Percentiles rank a stretch among this genome's conserved stretches.
Evolutionary conservation across 306 rosid species (phyloP).

Genomic region (Mimosa bimucronata): DNA sequence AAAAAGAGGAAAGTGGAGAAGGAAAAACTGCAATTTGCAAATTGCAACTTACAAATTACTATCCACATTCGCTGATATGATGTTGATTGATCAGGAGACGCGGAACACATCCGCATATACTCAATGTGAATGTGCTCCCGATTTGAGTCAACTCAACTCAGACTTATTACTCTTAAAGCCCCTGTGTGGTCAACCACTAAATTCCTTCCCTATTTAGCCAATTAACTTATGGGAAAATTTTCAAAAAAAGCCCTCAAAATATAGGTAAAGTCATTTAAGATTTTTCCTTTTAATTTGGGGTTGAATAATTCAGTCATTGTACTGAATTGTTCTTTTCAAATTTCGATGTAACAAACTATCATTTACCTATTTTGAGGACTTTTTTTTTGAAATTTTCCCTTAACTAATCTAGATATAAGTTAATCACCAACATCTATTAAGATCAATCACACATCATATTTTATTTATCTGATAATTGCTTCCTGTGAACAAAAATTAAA

Average conservation of each 20-base stretch:
- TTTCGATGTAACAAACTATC: too few relatives aligned
- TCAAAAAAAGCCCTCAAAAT: too few relatives aligned
- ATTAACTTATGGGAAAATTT: too few relatives aligned
- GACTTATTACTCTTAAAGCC: conserved; percentile 29
- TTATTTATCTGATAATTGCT: neutral
- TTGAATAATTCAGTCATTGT: too few relatives aligned
- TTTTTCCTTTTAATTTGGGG: too few relatives aligned
- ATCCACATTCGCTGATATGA: conserved; percentile 29
- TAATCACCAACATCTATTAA: neutral
- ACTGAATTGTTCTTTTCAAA: too few relatives aligned
- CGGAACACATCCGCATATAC: neutral
- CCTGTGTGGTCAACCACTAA: conserved; percentile 55
- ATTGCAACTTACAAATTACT: neutral
- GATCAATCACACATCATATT: neutral
- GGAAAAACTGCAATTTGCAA: conserved; percentile 4
- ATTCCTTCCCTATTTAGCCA: neutral
- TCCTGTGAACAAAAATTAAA: neutral
- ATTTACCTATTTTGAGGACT: too few relatives aligned
- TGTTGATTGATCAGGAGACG: conserved; percentile 34
- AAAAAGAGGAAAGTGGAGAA: neutral
- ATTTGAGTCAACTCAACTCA: conserved; percentile 39
- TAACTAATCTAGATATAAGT: neutral
- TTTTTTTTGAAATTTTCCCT: too few relatives aligned
- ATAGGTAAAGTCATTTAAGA: too few relatives aligned
- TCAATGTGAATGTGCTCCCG: conserved; percentile 38